Conservation (phyloP, 306 rosid species). For the Calophaca sinica region DNA sequence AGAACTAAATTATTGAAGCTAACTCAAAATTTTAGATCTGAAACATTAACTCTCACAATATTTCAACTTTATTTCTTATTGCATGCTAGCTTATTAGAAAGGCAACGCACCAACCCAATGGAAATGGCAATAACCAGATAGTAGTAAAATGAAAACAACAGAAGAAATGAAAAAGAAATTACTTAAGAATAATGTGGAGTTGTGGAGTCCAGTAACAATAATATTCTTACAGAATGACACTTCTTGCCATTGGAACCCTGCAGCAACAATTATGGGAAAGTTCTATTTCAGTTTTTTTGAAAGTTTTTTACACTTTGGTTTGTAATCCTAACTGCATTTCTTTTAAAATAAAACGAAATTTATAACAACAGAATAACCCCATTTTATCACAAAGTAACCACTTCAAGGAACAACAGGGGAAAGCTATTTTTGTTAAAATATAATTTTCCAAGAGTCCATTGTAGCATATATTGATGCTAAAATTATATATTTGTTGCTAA, state of each 20-base stretch:
- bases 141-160: neutral
- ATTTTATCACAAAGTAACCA: too few relatives aligned
- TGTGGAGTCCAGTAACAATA: neutral
- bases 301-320: neutral
- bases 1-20: neutral
- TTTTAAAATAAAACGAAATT: too few relatives aligned
- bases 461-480: neutral
- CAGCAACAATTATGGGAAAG: too few relatives aligned
- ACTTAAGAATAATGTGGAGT: neutral
- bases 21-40: neutral
- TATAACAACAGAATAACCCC: too few relatives aligned
- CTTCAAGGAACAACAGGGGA: conserved; percentile 15
- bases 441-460: neutral
- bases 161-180: neutral
- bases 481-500: neutral
- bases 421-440: neutral
- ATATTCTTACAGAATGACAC: conserved; percentile 4
- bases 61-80: neutral
- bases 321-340: neutral
- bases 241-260: neutral
- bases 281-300: too few relatives aligned
- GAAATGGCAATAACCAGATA: neutral
- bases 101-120: neutral
- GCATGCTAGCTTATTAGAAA: neutral
- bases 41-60: neutral